These are phyloP conservation scores for Venustampulla echinocandica DNA, from an alignment of 495 filamentous ascomycete genomes.

Conservation along the genomic window DNA sequence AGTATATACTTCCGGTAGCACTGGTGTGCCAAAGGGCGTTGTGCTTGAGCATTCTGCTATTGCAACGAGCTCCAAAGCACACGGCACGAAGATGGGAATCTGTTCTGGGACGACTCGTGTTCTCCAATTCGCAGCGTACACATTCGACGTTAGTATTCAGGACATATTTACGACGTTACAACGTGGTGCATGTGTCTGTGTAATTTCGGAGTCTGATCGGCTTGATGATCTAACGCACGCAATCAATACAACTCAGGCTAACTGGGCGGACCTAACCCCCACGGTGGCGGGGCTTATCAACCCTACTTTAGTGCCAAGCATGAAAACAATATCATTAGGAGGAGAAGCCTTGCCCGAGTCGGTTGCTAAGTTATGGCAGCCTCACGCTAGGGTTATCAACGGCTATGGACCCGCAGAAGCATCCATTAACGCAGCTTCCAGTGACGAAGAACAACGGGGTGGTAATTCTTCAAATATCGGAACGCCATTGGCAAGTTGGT, in stretches of 20 bases:
- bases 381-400: slow-evolving; percentile 41
- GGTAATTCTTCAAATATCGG: slow-evolving; percentile 15
- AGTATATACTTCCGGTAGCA: slow-evolving; percentile 50
- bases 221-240: slow-evolving; percentile 25
- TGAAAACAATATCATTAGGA: slow-evolving; percentile 11
- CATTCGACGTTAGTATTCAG: slow-evolving; percentile 56
- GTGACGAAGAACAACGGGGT: slow-evolving; percentile 29
- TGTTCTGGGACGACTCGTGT: slow-evolving; percentile 43
- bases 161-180: slow-evolving; percentile 60
- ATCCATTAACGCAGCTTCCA: slow-evolving; percentile 13
- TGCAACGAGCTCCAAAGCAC: slow-evolving; percentile 32
- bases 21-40: slow-evolving; percentile 41
- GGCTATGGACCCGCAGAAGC: slow-evolving; percentile 47
- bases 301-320: slow-evolving; percentile 26
- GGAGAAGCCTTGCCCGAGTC: slow-evolving; percentile 46
- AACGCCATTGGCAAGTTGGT: slow-evolving; percentile 30
- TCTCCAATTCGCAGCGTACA: slow-evolving; percentile 63
- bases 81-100: slow-evolving; percentile 43
- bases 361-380: slow-evolving; percentile 47
- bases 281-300: slow-evolving; percentile 11
- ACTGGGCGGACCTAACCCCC: slow-evolving; percentile 21
- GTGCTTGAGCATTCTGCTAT: slow-evolving; percentile 36
- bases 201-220: slow-evolving; percentile 36
- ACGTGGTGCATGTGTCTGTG: slow-evolving; percentile 39
- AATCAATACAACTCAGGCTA: slow-evolving; percentile 1